Percentiles rank a stretch among this genome's conserved stretches.
Conservation (phyloP, 352 stramenopile genomes). For the Nothophytophthora sp. region DNA sequence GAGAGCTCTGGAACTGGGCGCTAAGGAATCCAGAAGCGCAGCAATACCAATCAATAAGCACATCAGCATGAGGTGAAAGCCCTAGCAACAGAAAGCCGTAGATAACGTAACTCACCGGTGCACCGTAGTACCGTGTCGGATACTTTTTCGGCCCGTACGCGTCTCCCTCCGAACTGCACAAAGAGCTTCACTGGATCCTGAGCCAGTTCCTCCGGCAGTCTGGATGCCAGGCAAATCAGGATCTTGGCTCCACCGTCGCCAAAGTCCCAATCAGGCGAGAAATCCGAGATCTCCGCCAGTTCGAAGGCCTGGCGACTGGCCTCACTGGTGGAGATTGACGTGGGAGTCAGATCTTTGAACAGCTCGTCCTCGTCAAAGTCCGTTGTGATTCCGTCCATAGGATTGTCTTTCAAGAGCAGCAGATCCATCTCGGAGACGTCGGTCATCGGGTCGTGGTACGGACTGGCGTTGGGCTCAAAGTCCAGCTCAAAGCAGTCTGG, state of each 20-base stretch:
- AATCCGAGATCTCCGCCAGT: constrained; percentile 72
- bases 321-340: constrained; percentile 2
- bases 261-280: constrained; percentile 87
- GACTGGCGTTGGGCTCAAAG: constrained; percentile 24
- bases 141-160: constrained; percentile 57
- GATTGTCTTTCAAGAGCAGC: constrained; percentile 31
- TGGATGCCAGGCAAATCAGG: constrained; percentile 70
- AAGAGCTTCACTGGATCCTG: constrained; percentile 44
- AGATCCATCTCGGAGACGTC: constrained; percentile 22
- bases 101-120: constrained; percentile 70
- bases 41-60: background rate
- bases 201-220: constrained; percentile 24
- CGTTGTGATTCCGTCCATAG: constrained; percentile 26
- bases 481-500: constrained; percentile 66
- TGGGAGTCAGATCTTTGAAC: constrained; percentile 24
- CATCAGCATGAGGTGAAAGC: too few relatives aligned
- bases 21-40: constrained; percentile 23
- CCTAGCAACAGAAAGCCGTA: too few relatives aligned
- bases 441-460: constrained; percentile 6
- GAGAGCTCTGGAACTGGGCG: constrained; percentile 35
- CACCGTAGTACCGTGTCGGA: constrained; percentile 78
- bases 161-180: constrained; percentile 68
- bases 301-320: constrained; percentile 22
- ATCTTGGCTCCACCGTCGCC: constrained; percentile 75
- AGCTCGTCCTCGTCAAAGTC: constrained; percentile 30